Evolutionary conservation across 75 land plant genomes (phyloP), one percentile per base, ranked within the genome.

Genomic region (Cunninghamia lanceolata): DNA sequence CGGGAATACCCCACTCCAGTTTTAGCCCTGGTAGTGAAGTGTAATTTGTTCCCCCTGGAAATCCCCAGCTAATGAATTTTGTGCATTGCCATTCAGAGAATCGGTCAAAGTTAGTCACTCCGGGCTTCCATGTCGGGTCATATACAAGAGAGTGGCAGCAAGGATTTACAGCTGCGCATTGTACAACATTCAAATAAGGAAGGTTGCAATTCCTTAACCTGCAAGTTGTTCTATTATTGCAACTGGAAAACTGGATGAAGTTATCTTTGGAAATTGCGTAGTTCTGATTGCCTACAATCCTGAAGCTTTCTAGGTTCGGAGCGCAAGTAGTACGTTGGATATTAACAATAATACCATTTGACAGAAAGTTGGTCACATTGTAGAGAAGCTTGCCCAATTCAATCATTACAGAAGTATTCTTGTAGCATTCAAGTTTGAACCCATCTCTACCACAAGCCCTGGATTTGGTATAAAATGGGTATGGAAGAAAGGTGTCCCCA

Each of bases 1-100:
- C 59, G 1, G 30, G 59, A 83, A 83, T 53, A 34, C 59, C 84
- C 84, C 84, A 83, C 10, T 83, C 84, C 36, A 83, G 63, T 50
- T 83, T 83, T 34, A 83, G 54, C 38, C 84, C 84, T 3, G 28
- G 14, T 21, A 9, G 14, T 32, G 63, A 56, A 52, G 3, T n/a
- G 35, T 30, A 53, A 83, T 32, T 28, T 25, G 14, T 34, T 38
- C 10, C 14, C 14, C 42, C 0, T 32, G 28, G 6, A 76, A 83
- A 34, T 34, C 30, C 59, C 84, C 84, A 83, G 59, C 84, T 83
- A 5, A 46, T 34, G 59, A 82, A 82, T 45, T n/a, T 53, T 3
- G 14, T 15, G 39, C 84, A 82, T 32, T 82, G 54, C 35, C 52
- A 14, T 6, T 15, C 8, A n/a, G 84, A 32, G 25, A 82, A 53